Evolutionary conservation across 2,329 filamentous ascomycete genomes (phyloP).

Genomic region (Ophiostoma ulmi): DNA sequence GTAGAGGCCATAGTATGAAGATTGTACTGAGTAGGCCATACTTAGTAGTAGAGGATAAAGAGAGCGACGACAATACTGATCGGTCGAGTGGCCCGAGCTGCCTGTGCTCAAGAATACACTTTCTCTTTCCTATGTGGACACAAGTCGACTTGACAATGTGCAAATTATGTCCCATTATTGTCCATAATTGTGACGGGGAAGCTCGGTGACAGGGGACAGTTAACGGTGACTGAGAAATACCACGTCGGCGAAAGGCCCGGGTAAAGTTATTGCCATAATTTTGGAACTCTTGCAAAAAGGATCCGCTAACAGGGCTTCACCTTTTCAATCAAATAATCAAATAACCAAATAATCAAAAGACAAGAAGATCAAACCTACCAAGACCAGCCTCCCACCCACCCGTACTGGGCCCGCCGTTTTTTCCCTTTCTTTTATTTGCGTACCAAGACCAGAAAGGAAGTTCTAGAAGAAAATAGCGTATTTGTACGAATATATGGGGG

Average conservation of each 20-base stretch:
- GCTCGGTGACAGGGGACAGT: constrained; percentile 2
- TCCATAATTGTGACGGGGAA: background rate
- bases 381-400: constrained; percentile 3
- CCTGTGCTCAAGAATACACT: background rate
- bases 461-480: constrained; percentile 12
- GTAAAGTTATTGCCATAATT: constrained; percentile 5
- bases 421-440: background rate
- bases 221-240: background rate
- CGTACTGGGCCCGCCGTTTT: background rate
- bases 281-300: background rate
- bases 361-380: too few species aligned
- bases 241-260: constrained; percentile 8
- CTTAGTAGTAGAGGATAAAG: background rate
- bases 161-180: too few species aligned
- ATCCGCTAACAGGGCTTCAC: constrained; percentile 10
- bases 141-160: too few species aligned
- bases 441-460: constrained; percentile 10
- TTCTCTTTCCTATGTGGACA: background rate
- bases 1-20: background rate
- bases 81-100: background rate
- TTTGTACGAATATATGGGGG: too few species aligned
- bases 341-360: too few species aligned
- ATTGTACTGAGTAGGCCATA: too few species aligned
- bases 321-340: background rate
- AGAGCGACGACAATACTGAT: background rate